Base-by-base conservation (phyloP, 208 protist species). In the Tritrichomonas musculus region DNA sequence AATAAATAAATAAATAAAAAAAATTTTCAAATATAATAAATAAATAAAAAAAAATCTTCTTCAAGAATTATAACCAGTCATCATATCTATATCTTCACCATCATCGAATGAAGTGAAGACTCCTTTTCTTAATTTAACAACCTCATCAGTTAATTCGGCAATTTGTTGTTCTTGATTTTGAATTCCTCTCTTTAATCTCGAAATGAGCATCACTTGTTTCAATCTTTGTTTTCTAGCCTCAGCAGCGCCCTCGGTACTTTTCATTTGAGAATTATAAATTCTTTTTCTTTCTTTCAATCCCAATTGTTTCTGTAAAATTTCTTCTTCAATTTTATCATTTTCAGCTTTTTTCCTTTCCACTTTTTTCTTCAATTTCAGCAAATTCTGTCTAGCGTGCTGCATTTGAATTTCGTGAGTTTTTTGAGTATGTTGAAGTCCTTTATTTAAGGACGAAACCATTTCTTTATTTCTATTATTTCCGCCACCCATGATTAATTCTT, bases 251-350 rank as follows among this genome's bases (percentile, higher is more conserved):
- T 88, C 77, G 25, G 27, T 88, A 30, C 77, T 88, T 49, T 88
- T 88, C 77, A 88, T 88, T 49, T 88, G 41, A 27, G 57, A 41
- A 47, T 88, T 88, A 30, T 88, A 88, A 25, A 88, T 88, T 17
- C 47, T 53, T n/a, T 88, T 88, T 49, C 77, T 88, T 49, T 88
- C 77, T 49, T 88, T 88, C 4, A 88, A 47, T 11, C 44, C 44
- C 0, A 88, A 30, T 50, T 88, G 77, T 47, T 57, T 88, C 20
- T 88, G 41, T n/a, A 88, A 47, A 57, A 88, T 88, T 27, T 88
- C 77, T 44, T 88, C 44, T 88, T 88, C 77, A 33, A 88, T 88
- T n/a, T 88, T 88, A 50, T 88, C 77, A 39, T 88, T 88, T 49
- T 88, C 77, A 27, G 8, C 17, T 88, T 57, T 53, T 36, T 88